Conservation (phyloP, 441 rosid species). For the Raphanus hybrid region DNA sequence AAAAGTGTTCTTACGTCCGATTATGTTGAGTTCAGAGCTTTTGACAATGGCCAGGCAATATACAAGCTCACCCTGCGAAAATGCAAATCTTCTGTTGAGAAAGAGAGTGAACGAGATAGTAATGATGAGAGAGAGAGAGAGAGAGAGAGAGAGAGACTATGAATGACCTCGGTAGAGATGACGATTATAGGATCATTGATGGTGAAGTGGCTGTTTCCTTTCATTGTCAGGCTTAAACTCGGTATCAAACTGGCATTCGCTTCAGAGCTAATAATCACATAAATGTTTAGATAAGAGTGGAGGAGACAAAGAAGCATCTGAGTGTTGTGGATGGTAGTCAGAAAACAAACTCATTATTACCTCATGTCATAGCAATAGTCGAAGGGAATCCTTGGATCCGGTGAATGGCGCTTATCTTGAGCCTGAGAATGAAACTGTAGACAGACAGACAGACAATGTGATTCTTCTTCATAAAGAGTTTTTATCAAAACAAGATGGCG, state of each 20-base stretch:
- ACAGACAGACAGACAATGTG: slow-evolving; percentile 11
- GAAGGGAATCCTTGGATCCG: slow-evolving; percentile 64
- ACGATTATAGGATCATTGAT: slow-evolving; percentile 63
- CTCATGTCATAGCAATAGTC: slow-evolving; percentile 69
- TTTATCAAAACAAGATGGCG: slow-evolving; percentile 8
- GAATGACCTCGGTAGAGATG: slow-evolving; percentile 61
- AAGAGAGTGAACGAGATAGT: no score
- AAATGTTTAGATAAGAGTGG: slow-evolving; percentile 14
- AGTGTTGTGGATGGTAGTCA: neutral
- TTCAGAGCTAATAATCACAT: slow-evolving; percentile 51
- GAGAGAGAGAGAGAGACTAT: neutral
- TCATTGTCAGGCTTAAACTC: slow-evolving; percentile 61
- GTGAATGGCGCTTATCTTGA: slow-evolving; percentile 52
- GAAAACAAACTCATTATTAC: slow-evolving; percentile 39
- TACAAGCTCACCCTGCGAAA: slow-evolving; percentile 59
- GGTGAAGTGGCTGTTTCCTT: slow-evolving; percentile 57
- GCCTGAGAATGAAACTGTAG: slow-evolving; percentile 66
- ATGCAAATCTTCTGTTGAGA: no score
- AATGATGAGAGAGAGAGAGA: no score
- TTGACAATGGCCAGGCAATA: slow-evolving; percentile 67
- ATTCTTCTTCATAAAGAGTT: neutral
- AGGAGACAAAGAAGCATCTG: neutral
- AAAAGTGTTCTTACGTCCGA: slow-evolving; percentile 55
- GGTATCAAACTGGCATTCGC: slow-evolving; percentile 64
- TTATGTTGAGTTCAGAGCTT: slow-evolving; percentile 62